Evolutionary conservation across 2,329 filamentous ascomycete species (phyloP).

Genomic region (Chaetomiaceae sp.): DNA sequence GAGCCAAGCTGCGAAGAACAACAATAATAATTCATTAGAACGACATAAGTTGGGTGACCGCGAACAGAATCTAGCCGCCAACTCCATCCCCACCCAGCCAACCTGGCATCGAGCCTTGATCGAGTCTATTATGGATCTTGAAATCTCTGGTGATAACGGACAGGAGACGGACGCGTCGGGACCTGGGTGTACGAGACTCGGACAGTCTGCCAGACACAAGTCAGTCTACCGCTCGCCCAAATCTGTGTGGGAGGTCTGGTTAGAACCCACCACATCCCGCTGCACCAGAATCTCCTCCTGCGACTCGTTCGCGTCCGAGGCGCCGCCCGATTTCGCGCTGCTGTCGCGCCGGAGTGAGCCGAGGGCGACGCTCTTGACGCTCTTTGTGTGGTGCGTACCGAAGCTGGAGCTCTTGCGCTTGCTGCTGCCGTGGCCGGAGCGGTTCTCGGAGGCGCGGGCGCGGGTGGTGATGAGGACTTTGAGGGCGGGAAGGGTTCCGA

Average conservation of each 20-base stretch:
- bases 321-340: slow-evolving; percentile 8
- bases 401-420: slow-evolving; percentile 4
- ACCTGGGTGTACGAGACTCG: slow-evolving; percentile 7
- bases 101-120: neutral
- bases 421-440: slow-evolving; percentile 11
- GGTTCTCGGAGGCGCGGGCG: slow-evolving; percentile 18
- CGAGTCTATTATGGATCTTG: slow-evolving; percentile 2
- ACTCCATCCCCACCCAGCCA: neutral
- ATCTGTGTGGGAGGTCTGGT: too few species aligned
- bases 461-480: slow-evolving; percentile 26
- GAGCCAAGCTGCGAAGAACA: too few species aligned
- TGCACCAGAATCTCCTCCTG: slow-evolving; percentile 32
- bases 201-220: neutral
- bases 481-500: slow-evolving; percentile 26
- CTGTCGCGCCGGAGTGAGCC: slow-evolving; percentile 16
- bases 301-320: slow-evolving; percentile 16
- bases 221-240: neutral
- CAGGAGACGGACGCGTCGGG: slow-evolving; percentile 8
- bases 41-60: neutral
- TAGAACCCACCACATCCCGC: slow-evolving; percentile 23
- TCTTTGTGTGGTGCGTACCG: slow-evolving; percentile 6
- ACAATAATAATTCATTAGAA: neutral
- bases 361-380: slow-evolving; percentile 18
- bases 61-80: neutral
- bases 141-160: slow-evolving; percentile 10